Evolutionary conservation across 2,329 filamentous ascomycete species (phyloP).

Genomic region (Neonectria ditissima): DNA sequence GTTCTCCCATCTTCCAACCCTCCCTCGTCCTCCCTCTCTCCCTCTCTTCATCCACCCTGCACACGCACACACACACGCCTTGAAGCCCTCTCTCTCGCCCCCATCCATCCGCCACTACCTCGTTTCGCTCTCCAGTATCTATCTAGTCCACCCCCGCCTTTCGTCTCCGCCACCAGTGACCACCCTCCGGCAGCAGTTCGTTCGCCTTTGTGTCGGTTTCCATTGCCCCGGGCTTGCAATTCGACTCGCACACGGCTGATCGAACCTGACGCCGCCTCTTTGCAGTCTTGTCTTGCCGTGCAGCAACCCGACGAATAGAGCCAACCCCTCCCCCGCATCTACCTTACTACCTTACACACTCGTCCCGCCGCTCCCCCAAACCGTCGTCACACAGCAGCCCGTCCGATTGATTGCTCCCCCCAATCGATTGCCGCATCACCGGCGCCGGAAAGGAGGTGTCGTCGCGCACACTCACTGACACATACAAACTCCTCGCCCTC

Average conservation of each 20-base stretch:
- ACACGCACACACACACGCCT: conserved; percentile 20
- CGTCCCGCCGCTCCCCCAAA: not conserved
- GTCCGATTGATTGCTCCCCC: conserved; percentile 16
- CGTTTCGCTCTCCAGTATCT: not conserved
- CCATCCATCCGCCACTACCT: conserved; percentile 20
- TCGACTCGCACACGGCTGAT: conserved; percentile 29
- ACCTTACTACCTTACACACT: conserved; percentile 1
- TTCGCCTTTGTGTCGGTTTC: conserved; percentile 39
- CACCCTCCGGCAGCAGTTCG: conserved; percentile 27
- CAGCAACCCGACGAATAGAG: conserved; percentile 2
- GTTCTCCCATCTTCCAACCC: conserved; percentile 20
- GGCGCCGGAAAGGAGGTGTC: conserved; percentile 14
- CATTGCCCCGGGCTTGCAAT: conserved; percentile 41
- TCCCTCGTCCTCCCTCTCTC: conserved; percentile 16
- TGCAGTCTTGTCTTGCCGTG: conserved; percentile 7
- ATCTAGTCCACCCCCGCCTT: conserved; percentile 37
- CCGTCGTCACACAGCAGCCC: not conserved
- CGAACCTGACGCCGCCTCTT: conserved; percentile 5
- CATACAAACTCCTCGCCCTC: conserved; percentile 7
- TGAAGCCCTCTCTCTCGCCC: conserved; percentile 11
- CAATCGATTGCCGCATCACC: conserved; percentile 26
- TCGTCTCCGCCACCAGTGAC: conserved; percentile 19
- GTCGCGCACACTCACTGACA: conserved; percentile 13
- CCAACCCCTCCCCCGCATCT: not conserved
- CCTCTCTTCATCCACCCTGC: conserved; percentile 14